Evolutionary conservation across 768 basidiomycete genomes (phyloP).

Genomic region (Suillus fuscotomentosus): DNA sequence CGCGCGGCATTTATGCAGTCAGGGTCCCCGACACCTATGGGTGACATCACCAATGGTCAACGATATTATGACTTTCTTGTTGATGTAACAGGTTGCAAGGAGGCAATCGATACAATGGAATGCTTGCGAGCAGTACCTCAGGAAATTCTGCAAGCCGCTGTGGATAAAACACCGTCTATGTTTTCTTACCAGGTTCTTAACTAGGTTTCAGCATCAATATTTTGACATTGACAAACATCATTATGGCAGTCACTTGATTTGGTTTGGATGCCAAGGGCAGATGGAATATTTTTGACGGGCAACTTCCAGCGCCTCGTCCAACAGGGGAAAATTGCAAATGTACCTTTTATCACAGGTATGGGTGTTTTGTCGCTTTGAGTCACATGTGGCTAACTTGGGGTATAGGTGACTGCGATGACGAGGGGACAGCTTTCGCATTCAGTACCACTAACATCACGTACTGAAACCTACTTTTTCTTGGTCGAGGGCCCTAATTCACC

Average conservation of each 20-base stretch:
- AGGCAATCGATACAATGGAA: constrained; percentile 19
- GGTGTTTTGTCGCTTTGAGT: neutral
- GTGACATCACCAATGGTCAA: constrained; percentile 15
- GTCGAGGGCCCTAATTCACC: neutral
- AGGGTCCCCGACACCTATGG: constrained; percentile 30
- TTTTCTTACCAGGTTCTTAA: constrained; percentile 37
- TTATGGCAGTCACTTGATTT: neutral
- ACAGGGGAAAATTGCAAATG: neutral
- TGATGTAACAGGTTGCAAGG: constrained; percentile 21
- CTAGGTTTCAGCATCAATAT: neutral
- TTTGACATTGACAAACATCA: neutral
- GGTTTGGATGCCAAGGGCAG: neutral
- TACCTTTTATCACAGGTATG: neutral
- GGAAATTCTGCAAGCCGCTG: constrained; percentile 35
- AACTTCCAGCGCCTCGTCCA: neutral
- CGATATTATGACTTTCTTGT: constrained; percentile 20
- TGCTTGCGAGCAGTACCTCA: constrained; percentile 32
- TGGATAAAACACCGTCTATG: constrained; percentile 38
- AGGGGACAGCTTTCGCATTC: neutral
- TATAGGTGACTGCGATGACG: neutral
- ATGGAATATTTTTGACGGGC: neutral
- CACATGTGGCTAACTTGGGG: neutral
- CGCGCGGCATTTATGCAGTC: constrained; percentile 36
- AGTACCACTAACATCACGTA: neutral
- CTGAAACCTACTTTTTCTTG: neutral